Percentiles rank a stretch among this genome's conserved stretches.
Conservation (phyloP, 129 eudicot genomes). For the Flaveria bidentis region DNA sequence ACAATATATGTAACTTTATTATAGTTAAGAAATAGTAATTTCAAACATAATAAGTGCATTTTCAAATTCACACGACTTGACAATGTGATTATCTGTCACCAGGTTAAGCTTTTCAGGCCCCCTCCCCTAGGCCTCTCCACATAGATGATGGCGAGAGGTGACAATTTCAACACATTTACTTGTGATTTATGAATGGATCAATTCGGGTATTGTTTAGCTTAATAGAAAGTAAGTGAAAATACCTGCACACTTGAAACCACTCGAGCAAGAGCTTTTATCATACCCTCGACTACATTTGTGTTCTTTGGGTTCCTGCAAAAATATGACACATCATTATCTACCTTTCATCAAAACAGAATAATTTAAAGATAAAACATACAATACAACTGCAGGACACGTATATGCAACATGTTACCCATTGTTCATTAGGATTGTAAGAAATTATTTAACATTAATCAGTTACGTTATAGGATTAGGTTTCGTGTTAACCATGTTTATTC, state of each 20-base stretch:
- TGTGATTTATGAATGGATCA: neutral
- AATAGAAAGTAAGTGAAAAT: neutral
- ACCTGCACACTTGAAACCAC: conserved; percentile 89
- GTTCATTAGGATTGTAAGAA: neutral
- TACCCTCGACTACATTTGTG: conserved; percentile 91
- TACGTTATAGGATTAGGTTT: neutral
- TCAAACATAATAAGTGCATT: neutral
- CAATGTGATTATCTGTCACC: neutral
- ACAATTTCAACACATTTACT: conserved; percentile 10
- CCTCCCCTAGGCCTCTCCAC: conserved; percentile 7
- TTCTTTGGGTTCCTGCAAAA: conserved; percentile 86
- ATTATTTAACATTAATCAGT: neutral
- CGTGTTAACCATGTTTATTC: conserved; percentile 1
- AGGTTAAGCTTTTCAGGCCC: conserved; percentile 1
- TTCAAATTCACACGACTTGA: neutral
- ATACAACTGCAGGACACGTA: neutral
- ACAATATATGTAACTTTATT: conserved; percentile 19
- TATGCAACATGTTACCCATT: neutral
- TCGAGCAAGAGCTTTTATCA: conserved; percentile 98
- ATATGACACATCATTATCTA: conserved; percentile 6
- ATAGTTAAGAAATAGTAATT: conserved; percentile 5
- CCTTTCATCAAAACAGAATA: conserved; percentile 17
- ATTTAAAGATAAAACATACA: neutral
- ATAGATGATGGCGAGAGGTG: conserved; percentile 6
- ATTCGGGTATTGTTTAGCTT: neutral